Evolutionary conservation across 1,284 basidiomycete genomes (phyloP), one percentile per base, ranked within the genome.

Genomic region (Leccinum fallax): DNA sequence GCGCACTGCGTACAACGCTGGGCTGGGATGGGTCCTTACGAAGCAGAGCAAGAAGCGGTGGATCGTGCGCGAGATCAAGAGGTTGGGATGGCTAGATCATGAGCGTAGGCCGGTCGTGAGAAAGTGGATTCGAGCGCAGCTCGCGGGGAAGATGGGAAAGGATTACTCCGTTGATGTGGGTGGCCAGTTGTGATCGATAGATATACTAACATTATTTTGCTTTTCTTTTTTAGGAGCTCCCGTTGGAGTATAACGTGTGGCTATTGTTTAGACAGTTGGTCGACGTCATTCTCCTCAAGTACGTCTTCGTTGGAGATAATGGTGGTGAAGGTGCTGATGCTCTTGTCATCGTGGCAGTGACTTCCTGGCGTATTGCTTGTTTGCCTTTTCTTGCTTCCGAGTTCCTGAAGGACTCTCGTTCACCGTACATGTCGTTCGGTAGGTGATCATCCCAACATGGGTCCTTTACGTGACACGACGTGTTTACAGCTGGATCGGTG

Each of bases 271-370:
- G 94, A 58, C 93, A 95, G 76, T 81, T 90, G 19, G 97, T 99
- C 34, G 97, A 99, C 74, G 88, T 98, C 49, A 98, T 99, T 69
- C 83, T 99, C 40, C 85, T 98, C 68, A 99, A 99, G 93, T 95
- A 65, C 63, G 86, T 83, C 11, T 4, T 51, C 63, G 62, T 1
- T 1, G 24, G 24, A 24, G 7, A 16, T 32, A 30, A 9, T 57
- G 21, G 28, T 16, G 7, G 8, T n/a, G 24, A 3, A 49, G 19
- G 19, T 21, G 46, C 48, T 48, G 56, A 54, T 30, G 19, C 10
- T 49, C 49, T 40, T 52, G 55, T 54, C 21, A 48, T 28, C 43
- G 19, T 43, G 19, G 36, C 67, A 95, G 93, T 76, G 95, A 98
- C 75, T 99, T 99, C 74, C 76, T 97, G 62, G 90, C 97, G 1